Evolutionary conservation across 768 basidiomycete genomes (phyloP).

Genomic region (Mycena epipterygia): DNA sequence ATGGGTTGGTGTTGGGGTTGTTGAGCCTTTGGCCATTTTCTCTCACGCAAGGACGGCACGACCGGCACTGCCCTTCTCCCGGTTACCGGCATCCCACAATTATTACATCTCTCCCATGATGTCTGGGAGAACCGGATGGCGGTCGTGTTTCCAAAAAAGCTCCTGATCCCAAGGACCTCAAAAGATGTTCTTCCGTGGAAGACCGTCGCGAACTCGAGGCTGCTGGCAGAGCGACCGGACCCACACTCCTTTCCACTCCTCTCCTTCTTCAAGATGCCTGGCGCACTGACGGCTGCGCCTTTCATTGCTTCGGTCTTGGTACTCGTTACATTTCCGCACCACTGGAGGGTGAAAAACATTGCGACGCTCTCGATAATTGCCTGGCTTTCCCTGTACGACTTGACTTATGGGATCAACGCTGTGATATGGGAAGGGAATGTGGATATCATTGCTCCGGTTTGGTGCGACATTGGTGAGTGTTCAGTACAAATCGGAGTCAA

Average conservation of each 20-base stretch:
- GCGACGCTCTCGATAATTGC: slow-evolving; percentile 46
- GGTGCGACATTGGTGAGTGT: slow-evolving; percentile 59
- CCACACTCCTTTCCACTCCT: not conserved
- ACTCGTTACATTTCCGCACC: slow-evolving; percentile 39
- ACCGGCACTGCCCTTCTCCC: too few relatives aligned
- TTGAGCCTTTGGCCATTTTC: too few relatives aligned
- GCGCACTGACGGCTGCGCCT: slow-evolving; percentile 22
- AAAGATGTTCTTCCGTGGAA: not conserved
- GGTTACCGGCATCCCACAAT: too few relatives aligned
- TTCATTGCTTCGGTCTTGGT: slow-evolving; percentile 17
- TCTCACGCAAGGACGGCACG: too few relatives aligned
- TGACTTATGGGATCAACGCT: slow-evolving; percentile 53
- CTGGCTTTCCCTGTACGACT: slow-evolving; percentile 47
- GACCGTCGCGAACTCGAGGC: not conserved
- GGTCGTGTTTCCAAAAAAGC: not conserved
- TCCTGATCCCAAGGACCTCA: not conserved
- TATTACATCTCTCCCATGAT: not conserved
- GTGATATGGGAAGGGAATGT: slow-evolving; percentile 55
- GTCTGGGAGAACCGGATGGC: not conserved
- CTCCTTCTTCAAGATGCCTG: slow-evolving; percentile 24
- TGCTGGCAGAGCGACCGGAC: not conserved
- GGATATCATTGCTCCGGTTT: slow-evolving; percentile 43
- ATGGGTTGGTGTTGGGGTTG: too few relatives aligned
- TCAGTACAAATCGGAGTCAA: not conserved
- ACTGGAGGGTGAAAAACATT: slow-evolving; percentile 46